Conservation (phyloP, 2,329 filamentous ascomycete genomes). For the Phaeosphaeriaceae sp. region DNA sequence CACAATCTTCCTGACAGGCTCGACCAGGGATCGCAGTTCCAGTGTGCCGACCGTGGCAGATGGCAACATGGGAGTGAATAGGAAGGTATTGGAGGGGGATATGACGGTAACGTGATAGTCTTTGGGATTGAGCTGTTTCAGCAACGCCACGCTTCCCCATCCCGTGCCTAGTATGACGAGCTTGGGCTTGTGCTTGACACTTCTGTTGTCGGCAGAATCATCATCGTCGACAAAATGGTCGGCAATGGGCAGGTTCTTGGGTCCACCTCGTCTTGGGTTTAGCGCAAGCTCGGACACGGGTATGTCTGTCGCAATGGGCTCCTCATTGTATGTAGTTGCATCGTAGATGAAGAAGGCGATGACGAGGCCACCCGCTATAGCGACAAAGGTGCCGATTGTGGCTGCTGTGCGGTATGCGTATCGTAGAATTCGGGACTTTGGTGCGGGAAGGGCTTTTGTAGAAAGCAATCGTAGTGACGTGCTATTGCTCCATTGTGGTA, state of each 20-base stretch:
- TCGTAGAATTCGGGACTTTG: conserved; percentile 48
- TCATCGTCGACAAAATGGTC: conserved; percentile 89
- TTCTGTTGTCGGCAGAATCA: conserved; percentile 72
- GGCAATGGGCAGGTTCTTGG: conserved; percentile 92
- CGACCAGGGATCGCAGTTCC: conserved; percentile 87
- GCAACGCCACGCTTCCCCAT: conserved; percentile 89
- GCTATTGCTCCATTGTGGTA: conserved; percentile 22
- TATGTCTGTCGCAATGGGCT: conserved; percentile 71
- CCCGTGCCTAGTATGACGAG: conserved; percentile 92
- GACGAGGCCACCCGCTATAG: conserved; percentile 71
- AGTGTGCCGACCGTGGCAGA: conserved; percentile 96
- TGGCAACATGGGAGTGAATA: conserved; percentile 97
- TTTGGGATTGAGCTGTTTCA: conserved; percentile 88
- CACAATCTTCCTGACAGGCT: conserved; percentile 88
- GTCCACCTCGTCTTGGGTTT: conserved; percentile 80
- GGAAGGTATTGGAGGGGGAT: conserved; percentile 93
- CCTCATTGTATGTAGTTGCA: conserved; percentile 84
- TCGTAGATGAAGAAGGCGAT: conserved; percentile 93
- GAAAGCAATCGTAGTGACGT: conserved; percentile 28
- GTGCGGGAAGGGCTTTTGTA: conserved; percentile 38
- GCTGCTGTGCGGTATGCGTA: conserved; percentile 74
- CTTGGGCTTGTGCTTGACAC: conserved; percentile 85
- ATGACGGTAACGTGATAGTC: conserved; percentile 97
- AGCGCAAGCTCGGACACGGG: conserved; percentile 85
- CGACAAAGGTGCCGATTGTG: conserved; percentile 75